Conservation (phyloP, 176 grass and related monocot species). For the Poa pratensis region DNA sequence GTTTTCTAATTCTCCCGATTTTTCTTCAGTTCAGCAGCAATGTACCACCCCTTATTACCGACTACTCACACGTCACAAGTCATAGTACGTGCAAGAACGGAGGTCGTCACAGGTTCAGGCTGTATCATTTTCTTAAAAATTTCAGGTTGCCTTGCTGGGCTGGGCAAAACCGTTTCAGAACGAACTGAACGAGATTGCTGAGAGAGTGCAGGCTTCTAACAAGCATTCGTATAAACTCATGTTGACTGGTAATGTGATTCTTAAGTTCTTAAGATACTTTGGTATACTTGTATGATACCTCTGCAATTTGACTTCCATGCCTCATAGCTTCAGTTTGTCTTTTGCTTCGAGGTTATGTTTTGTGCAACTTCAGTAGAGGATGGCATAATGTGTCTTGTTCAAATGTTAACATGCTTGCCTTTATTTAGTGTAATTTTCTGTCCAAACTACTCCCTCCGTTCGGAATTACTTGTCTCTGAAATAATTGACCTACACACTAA, state of each 20-base stretch:
- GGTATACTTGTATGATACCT: neutral
- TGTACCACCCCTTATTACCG: too few species aligned
- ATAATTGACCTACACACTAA: too few species aligned
- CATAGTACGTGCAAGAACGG: neutral
- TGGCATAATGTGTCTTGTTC: neutral
- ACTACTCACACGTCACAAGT: too few species aligned
- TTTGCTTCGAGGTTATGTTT: neutral
- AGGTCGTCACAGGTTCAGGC: neutral
- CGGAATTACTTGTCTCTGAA: too few species aligned
- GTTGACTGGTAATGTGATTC: conserved; percentile 35
- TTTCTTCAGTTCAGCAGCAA: too few species aligned
- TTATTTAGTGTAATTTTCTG: neutral
- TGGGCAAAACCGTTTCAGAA: conserved; percentile 37
- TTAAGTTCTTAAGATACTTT: neutral
- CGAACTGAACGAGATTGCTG: conserved; percentile 44
- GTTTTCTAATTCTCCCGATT: too few species aligned
- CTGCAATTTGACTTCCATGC: neutral
- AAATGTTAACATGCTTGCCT: neutral
- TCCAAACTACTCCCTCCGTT: neutral
- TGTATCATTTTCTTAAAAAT: neutral
- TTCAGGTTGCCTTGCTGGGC: conserved; percentile 43
- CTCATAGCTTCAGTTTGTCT: neutral
- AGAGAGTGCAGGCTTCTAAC: conserved; percentile 36
- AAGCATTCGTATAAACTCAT: conserved; percentile 44
- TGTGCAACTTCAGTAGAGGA: neutral